Evolutionary conservation across 2,329 filamentous ascomycete species (phyloP).

Genomic region (Penicillium sp.): DNA sequence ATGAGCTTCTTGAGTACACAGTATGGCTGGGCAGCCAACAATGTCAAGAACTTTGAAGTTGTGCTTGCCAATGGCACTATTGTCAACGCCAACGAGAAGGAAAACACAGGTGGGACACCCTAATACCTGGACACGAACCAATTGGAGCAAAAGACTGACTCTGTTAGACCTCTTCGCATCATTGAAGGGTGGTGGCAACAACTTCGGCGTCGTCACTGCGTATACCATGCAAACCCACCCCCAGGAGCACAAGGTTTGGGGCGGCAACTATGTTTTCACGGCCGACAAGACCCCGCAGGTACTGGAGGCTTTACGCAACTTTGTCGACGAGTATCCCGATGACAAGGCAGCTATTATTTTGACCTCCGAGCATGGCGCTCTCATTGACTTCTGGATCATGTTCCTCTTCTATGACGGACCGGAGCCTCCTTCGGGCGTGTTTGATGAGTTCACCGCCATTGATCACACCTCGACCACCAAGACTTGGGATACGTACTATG

Average conservation of each 20-base stretch:
- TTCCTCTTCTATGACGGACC: conserved; percentile 68
- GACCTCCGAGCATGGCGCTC: conserved; percentile 54
- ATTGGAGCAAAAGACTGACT: background rate
- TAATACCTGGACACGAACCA: background rate
- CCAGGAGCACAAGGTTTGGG: conserved; percentile 48
- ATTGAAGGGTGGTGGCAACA: conserved; percentile 50
- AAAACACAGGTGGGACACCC: conserved; percentile 34
- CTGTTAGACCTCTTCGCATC: conserved; percentile 46
- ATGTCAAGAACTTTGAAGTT: conserved; percentile 52
- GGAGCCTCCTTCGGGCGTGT: conserved; percentile 56
- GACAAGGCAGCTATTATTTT: conserved; percentile 65
- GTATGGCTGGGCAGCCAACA: conserved; percentile 56
- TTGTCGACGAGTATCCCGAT: conserved; percentile 56
- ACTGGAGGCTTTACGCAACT: conserved; percentile 38
- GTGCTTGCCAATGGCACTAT: conserved; percentile 53
- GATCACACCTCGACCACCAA: conserved; percentile 52
- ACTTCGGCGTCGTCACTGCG: conserved; percentile 50
- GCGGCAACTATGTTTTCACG: conserved; percentile 51
- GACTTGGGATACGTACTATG: conserved; percentile 52
- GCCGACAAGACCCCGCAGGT: conserved; percentile 41
- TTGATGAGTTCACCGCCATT: conserved; percentile 60
- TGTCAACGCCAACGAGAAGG: conserved; percentile 44
- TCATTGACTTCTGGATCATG: conserved; percentile 61
- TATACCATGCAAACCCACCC: conserved; percentile 41
- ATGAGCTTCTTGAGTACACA: conserved; percentile 57